Conservation (phyloP, 2,329 filamentous ascomycete genomes). For the Nemania serpens region DNA sequence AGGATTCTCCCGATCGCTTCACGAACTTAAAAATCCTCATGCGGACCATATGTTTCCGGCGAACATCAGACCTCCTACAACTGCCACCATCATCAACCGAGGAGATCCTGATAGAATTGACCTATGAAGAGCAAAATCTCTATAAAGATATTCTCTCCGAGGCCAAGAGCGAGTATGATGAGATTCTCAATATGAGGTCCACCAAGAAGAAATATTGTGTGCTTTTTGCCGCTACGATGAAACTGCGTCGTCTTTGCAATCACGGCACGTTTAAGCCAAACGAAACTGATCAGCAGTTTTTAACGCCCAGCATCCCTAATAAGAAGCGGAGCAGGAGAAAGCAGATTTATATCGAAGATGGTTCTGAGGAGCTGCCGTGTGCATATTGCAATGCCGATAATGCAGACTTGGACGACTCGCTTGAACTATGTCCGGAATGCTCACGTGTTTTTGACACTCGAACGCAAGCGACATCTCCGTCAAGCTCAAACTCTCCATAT, state of each 20-base stretch:
- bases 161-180: neutral
- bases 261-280: neutral
- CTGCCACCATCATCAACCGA: neutral
- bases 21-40: conserved; percentile 7
- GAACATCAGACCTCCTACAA: neutral
- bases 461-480: neutral
- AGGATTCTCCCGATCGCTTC: neutral
- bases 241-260: conserved; percentile 10
- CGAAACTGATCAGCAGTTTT: too few species aligned
- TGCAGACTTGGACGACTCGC: neutral
- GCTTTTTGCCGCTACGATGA: conserved; percentile 4
- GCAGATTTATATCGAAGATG: too few species aligned
- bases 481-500: neutral
- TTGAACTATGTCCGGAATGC: neutral
- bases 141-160: neutral
- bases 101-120: neutral
- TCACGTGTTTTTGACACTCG: neutral
- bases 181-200: conserved; percentile 3
- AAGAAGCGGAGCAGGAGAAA: neutral
- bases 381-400: neutral
- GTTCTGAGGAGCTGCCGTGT: neutral
- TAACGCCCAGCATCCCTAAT: too few species aligned
- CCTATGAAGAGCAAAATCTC: neutral
- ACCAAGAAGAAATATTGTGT: conserved; percentile 2
- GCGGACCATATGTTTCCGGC: neutral